Evolutionary conservation across 768 basidiomycete genomes (phyloP).

Genomic region (Calocybe cyanea): DNA sequence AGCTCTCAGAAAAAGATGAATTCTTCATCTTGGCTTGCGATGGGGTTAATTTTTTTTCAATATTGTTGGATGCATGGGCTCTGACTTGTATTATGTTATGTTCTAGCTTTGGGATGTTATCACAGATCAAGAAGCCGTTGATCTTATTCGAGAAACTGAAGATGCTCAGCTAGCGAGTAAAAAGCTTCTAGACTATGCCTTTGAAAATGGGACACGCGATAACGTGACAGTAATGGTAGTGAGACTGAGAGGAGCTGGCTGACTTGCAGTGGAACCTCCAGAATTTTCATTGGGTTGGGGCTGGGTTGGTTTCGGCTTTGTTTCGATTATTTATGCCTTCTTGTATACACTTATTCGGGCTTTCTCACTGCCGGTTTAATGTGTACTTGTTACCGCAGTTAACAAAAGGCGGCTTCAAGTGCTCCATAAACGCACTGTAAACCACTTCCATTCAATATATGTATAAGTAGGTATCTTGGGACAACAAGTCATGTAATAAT

Average conservation of each 20-base stretch:
- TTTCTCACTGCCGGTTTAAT: neutral
- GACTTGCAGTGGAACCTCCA: neutral
- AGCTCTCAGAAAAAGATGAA: slow-evolving; percentile 8
- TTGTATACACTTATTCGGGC: neutral
- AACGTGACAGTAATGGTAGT: slow-evolving; percentile 17
- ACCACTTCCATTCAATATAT: too few relatives aligned
- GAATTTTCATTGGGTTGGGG: too few relatives aligned
- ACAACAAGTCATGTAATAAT: too few relatives aligned
- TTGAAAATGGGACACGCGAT: slow-evolving; percentile 14
- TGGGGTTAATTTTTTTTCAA: slow-evolving; percentile 8
- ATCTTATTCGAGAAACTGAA: slow-evolving; percentile 7
- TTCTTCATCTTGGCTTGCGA: slow-evolving; percentile 16
- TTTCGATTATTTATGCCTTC: neutral
- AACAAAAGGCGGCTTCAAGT: too few relatives aligned
- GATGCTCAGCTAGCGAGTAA: slow-evolving; percentile 14
- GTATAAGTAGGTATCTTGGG: too few relatives aligned
- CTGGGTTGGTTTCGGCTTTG: neutral
- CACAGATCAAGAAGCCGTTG: slow-evolving; percentile 12
- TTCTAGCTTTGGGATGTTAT: slow-evolving; percentile 15
- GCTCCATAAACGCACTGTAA: too few relatives aligned
- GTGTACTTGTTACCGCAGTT: neutral
- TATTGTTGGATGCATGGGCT: neutral
- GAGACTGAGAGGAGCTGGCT: slow-evolving; percentile 5
- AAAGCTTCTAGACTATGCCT: slow-evolving; percentile 12
- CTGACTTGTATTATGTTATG: neutral